Evolutionary conservation across 2,329 filamentous ascomycete species (phyloP).

Genomic region (Orbilia ellipsospora): DNA sequence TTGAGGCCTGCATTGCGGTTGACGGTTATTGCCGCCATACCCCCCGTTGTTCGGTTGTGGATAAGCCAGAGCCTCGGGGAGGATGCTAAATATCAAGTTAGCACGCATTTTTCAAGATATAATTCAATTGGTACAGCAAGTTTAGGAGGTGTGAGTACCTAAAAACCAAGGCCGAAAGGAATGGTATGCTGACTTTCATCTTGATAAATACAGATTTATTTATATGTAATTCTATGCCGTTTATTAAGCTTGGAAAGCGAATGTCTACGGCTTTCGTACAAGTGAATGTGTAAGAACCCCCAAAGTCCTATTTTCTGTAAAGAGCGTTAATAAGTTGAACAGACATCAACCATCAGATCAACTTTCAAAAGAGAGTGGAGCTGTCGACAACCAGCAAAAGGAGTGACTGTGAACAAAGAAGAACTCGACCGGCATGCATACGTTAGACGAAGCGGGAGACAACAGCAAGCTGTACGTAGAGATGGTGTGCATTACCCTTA

Average conservation of each 20-base stretch:
- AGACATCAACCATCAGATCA: neutral
- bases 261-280: no score
- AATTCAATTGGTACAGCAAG: neutral
- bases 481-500: neutral
- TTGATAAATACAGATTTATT: neutral
- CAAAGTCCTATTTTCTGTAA: neutral
- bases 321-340: neutral
- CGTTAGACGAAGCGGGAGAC: neutral
- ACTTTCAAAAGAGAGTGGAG: neutral
- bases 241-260: no score
- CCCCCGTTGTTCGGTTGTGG: neutral
- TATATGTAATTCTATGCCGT: neutral
- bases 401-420: neutral
- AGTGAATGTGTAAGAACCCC: neutral
- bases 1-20: neutral
- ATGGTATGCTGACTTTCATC: constrained; percentile 12
- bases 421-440: neutral
- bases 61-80: neutral
- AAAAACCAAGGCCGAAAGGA: constrained; percentile 1
- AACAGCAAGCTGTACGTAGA: neutral
- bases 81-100: neutral
- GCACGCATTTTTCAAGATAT: neutral
- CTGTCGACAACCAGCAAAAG: constrained; percentile 3
- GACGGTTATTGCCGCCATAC: neutral
- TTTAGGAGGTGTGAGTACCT: constrained; percentile 1